These are phyloP conservation scores for Taphrina confusa DNA, from an alignment of 1,139 yeast species.

Conservation along the genomic window DNA sequence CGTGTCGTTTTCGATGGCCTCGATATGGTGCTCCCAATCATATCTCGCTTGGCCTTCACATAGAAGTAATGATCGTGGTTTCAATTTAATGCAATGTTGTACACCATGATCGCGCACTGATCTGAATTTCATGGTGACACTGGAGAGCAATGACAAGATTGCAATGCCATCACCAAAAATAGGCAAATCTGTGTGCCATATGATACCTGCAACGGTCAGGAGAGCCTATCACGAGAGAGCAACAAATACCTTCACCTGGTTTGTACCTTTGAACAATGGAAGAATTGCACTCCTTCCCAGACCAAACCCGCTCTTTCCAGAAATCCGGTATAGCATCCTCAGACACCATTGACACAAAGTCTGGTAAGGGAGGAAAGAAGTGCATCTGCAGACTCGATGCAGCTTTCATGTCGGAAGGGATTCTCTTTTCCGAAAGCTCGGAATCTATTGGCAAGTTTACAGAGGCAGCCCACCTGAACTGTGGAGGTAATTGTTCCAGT, in stretches of 20 bases:
- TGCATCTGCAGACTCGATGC: conserved; percentile 24
- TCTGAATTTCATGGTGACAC: conserved; percentile 19
- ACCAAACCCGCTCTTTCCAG: conserved; percentile 30
- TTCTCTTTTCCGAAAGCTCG: too few species aligned
- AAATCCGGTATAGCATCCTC: conserved; percentile 19
- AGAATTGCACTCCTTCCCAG: conserved; percentile 15
- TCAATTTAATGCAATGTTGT: not conserved
- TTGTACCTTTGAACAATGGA: conserved; percentile 27
- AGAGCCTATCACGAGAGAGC: not conserved
- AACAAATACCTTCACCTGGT: conserved; percentile 19
- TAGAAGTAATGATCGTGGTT: conserved; percentile 15
- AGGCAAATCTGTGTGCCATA: conserved; percentile 30
- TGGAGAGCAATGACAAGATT: conserved; percentile 26
- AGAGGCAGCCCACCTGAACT: too few species aligned
- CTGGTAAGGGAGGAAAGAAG: conserved; percentile 30
- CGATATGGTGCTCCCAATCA: conserved; percentile 31
- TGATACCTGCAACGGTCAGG: conserved; percentile 8
- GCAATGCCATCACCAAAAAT: conserved; percentile 33
- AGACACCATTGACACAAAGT: conserved; percentile 8
- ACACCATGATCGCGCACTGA: not conserved
- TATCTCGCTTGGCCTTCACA: conserved; percentile 26
- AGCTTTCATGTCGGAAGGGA: not conserved
- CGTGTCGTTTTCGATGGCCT: conserved; percentile 7
- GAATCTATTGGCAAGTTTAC: too few species aligned
- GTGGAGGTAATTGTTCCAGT: conserved; percentile 6